These are phyloP conservation scores for Scenedesmus sp. DNA, from an alignment of 163 green algal genomes.

Conservation along the genomic window DNA sequence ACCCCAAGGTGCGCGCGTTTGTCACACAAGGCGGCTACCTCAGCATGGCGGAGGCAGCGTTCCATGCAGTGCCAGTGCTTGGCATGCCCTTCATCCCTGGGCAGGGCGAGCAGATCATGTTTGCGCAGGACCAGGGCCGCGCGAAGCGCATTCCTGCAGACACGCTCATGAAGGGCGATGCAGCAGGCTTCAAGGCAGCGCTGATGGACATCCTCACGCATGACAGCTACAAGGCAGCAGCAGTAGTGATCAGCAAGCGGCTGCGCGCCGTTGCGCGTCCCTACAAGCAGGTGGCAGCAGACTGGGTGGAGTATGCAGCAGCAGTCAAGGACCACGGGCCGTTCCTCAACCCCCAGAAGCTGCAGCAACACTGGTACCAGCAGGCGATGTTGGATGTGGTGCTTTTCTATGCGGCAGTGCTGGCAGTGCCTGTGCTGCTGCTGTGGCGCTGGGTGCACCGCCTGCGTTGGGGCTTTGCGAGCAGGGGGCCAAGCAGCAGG, in stretches of 20 bases:
- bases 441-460: constrained; percentile 3
- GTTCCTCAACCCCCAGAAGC: constrained; percentile 41
- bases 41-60: constrained; percentile 49
- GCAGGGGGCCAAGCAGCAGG: not conserved
- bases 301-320: constrained; percentile 51
- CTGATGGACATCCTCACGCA: not conserved
- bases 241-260: constrained; percentile 3
- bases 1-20: constrained; percentile 37
- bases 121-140: constrained; percentile 40
- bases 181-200: not conserved
- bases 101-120: constrained; percentile 50
- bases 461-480: not conserved
- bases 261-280: constrained; percentile 4
- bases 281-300: constrained; percentile 35
- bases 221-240: constrained; percentile 9
- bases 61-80: constrained; percentile 47
- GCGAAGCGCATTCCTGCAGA: not conserved
- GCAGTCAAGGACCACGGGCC: constrained; percentile 36
- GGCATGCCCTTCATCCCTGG: constrained; percentile 49
- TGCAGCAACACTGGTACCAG: constrained; percentile 45
- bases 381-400: constrained; percentile 44
- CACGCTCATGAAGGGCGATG: constrained; percentile 15
- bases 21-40: constrained; percentile 56
- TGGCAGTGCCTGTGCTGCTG: not conserved
- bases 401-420: constrained; percentile 12